phyloP scores from a whole-genome alignment of 2,329 filamentous ascomycete species.

The Cordyceps cicadae region DNA sequence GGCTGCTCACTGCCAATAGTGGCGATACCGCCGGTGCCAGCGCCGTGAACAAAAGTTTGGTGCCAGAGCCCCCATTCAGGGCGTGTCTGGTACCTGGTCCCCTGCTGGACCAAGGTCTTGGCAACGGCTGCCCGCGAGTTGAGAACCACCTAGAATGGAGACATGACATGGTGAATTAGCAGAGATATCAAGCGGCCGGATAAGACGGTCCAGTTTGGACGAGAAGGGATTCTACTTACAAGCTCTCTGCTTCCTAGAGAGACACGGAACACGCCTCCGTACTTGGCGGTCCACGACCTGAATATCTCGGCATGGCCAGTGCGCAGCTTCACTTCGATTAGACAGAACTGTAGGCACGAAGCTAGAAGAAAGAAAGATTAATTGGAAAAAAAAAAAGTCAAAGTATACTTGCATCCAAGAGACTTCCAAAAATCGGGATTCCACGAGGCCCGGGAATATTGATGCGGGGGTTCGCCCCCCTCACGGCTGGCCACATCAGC shows the following conservation, averaged over 20 bases:
- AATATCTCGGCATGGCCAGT: not conserved
- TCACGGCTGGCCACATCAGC: not conserved
- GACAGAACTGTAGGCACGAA: not conserved
- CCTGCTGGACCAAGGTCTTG: not conserved
- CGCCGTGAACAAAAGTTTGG: not conserved
- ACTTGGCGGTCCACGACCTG: too few relatives aligned
- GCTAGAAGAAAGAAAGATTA: not conserved
- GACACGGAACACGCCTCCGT: not conserved
- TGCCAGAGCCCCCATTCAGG: not conserved
- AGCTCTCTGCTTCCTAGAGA: not conserved
- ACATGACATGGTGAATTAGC: too few relatives aligned
- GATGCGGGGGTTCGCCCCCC: not conserved
- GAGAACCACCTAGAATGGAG: not conserved
- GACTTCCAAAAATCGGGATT: not conserved
- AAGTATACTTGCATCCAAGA: not conserved
- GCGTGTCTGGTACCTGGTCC: not conserved
- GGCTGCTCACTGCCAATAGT: not conserved
- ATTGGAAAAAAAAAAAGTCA: not conserved
- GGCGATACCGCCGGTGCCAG: not conserved
- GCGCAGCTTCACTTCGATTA: not conserved
- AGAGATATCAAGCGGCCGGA: too few relatives aligned
- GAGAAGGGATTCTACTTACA: not conserved
- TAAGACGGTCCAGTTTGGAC: too few relatives aligned
- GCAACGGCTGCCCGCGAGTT: not conserved
- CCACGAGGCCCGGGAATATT: not conserved